Base-by-base conservation (phyloP, 768 basidiomycete species). In the Trametes punicea region DNA sequence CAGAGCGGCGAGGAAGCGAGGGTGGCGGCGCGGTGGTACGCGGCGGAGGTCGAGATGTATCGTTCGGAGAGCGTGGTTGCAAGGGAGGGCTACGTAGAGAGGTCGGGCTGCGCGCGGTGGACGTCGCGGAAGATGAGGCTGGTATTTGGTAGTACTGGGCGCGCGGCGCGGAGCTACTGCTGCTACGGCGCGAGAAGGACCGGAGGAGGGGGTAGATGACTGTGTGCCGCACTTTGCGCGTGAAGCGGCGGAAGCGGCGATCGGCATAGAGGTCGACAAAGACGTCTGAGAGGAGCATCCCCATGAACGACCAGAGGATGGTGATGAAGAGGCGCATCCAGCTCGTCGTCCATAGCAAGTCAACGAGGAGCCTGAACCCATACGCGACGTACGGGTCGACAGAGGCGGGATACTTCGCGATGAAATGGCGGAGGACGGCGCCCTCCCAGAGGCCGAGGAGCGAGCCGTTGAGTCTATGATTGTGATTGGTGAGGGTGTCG, bases 381-480 rank as follows among this genome's bases (percentile, higher is more conserved):
- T 82, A 81, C 13, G 80, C 85, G 51, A 89, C 71, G 69, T 84
- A 88, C 7, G 87, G 88, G 68, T 90, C 88, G 53, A 76, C 74
- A 0, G 87, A 87, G 29, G 65, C 64, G 29, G 87, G 85, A 70
- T 77, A 78, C 66, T 86, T 86, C 57, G 78, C 79, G 60, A 87
- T 69, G 67, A 88, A 89, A 62, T 90, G 88, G 36, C 82, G 80
- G 52, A 88, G 74, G 33, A 89, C 81, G 23, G 87, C 78, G 45
- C 89, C 88, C 70, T 90, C 88, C 87, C 88, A 90, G 18, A 90
- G 73, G 7, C 88, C 89, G 50, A 91, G 75, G 54, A 90, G 77
- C 13, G 84, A 82, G 16, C 84, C 82, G n/a, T 77, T 79, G 51
- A 81, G 67, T 55, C 75, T 79, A 67, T 76, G 69, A 40, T 80